Evolutionary conservation across 2,329 filamentous ascomycete genomes (phyloP), one percentile per base, ranked within the genome.

Genomic region (Plectosphaerella plurivora): DNA sequence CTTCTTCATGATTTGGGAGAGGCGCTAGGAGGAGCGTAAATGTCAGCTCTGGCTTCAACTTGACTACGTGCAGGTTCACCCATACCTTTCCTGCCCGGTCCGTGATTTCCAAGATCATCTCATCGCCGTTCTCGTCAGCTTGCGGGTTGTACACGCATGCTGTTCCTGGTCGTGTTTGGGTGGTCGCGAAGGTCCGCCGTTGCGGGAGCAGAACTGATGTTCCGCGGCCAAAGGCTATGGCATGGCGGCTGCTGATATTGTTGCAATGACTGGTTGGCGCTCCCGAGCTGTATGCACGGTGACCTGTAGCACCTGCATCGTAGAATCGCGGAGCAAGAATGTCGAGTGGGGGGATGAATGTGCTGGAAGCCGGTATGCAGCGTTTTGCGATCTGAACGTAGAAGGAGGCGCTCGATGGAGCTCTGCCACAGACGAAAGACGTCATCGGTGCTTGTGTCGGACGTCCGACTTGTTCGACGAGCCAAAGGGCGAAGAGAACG

Each of bases 71-170:
- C 1, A 25, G 37, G 11, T 24, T 16, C 33, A 35, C 5, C 35
- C 75, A 48, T 78, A 91, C 89, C 72, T 88, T 83, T 42, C 88
- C 86, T 41, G 93, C 93, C 47, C 92, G 82, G 2, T 89, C 81
- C 0, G 91, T 95, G 56, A 97, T 96, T 51, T 87, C 86, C 22
- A 99, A 78, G 60, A 75, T 74, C 85, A 96, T 91, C 18, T 87
- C 82, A n/a, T 90, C 87, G 24, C 93, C 93, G 51, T 92, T 84
- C 33, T 95, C 89, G 66, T 94, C 89, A 52, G 79, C 79, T 59
- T 87, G 84, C 1, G 91, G 89, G 65, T 97, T 96, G 57, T 76
- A 69, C 5, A 84, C 70, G 42, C 76, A 76, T 28, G 70, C 67
- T 0, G 83, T 86, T 54, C 69, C 71, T 25, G 61, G 58, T 48